Evolutionary conservation across 257 asterid genomes (phyloP), one percentile per base, ranked within the genome.

Genomic region (Gentiana straminea): DNA sequence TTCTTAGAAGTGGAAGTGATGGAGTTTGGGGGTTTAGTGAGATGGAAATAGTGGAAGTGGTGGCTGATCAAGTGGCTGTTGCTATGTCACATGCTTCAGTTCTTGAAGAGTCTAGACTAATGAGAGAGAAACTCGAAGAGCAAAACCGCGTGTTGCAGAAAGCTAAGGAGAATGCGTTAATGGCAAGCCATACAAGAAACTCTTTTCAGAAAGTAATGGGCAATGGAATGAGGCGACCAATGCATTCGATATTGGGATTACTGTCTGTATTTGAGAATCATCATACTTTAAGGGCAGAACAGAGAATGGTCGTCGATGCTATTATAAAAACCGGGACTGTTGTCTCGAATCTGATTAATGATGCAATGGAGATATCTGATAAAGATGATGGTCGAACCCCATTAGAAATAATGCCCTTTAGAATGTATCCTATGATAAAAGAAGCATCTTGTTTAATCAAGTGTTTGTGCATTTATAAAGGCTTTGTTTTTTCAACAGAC

Each of bases 51-150:
- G 81, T 75, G 43, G 81, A 71, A 71, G 81, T 75, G 33, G 81
- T 75, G 48, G 81, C 81, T 68, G 81, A 75, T 69, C 81, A 75
- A 63, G 81, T 75, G 64, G 81, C 81, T 9, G 78, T 75, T 60
- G 81, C 78, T 45, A 57, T 75, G 34, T 75, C 77, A 46, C 78
- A 75, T 66, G 81, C 81, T 47, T 65, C 78, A 33, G 78, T 75
- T 56, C 81, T 75, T 7, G 81, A 75, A 67, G 81, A 75, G 68
- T 71, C 81, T 38, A 75, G 57, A 59, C 54, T 43, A 9, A 75
- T 75, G 81, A 68, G 78, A 44, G 73, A 75, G 63, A 68, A 65
- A 60, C 62, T 75, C 55, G 66, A 45, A 53, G 72, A 71, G 66
- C 72, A 64, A 50, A 71, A 75, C 59, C 71, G 73, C 7, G 64